Percentiles rank a stretch among this genome's conserved stretches.
Evolutionary conservation across 257 asterid species (phyloP).

Genomic region (Eustoma russellianum): DNA sequence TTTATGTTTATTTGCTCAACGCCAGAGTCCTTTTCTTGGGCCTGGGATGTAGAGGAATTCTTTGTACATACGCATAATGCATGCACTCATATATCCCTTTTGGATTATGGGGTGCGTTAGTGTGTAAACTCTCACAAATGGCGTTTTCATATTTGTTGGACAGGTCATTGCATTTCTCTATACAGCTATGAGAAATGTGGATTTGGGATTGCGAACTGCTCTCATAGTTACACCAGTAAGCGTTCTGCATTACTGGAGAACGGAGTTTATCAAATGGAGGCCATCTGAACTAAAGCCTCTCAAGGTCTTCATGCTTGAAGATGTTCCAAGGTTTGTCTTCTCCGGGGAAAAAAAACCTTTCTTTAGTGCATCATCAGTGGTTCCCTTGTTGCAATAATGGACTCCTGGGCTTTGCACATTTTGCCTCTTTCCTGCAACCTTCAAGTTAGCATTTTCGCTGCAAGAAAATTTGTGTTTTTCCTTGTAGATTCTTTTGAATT

Average conservation of each 20-base stretch:
- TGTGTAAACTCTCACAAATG: neutral
- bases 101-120: no score
- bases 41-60: no score
- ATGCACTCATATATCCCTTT: no score
- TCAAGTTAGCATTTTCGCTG: no score
- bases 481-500: no score
- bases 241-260: slow-evolving; percentile 92
- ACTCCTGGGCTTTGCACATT: neutral
- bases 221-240: slow-evolving; percentile 94
- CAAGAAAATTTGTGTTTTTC: no score
- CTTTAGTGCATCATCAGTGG: neutral
- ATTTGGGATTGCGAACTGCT: slow-evolving; percentile 79
- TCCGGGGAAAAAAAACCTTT: neutral
- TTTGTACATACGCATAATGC: no score
- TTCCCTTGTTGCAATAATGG: neutral
- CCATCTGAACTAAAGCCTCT: slow-evolving; percentile 91
- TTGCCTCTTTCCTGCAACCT: no score
- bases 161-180: slow-evolving; percentile 91
- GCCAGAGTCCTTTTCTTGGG: no score
- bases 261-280: slow-evolving; percentile 82
- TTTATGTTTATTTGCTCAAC: no score
- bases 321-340: slow-evolving; percentile 67
- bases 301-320: slow-evolving; percentile 86
- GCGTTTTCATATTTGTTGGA: slow-evolving; percentile 13
- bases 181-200: slow-evolving; percentile 83